These are phyloP conservation scores for Cutaneotrichosporon sp. DNA, from an alignment of 1,284 basidiomycete genomes.

Conservation along the genomic window DNA sequence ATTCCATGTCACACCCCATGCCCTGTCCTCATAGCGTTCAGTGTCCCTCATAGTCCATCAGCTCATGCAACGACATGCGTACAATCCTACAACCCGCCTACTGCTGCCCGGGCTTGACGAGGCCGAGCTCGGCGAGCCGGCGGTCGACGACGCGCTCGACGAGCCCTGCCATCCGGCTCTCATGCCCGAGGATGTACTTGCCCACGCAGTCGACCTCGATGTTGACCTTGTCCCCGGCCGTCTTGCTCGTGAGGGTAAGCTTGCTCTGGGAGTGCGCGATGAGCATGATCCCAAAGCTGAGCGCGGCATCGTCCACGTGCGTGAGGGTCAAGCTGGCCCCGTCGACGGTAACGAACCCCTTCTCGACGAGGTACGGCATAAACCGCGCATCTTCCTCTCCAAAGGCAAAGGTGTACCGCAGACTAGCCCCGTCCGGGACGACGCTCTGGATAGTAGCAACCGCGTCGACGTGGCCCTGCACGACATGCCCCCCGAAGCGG, in stretches of 20 bases:
- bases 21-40: too few relatives aligned
- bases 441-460: constrained; percentile 74
- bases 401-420: constrained; percentile 78
- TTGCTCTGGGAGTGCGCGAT: constrained; percentile 91
- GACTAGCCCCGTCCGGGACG: constrained; percentile 78
- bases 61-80: constrained; percentile 11
- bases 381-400: constrained; percentile 63
- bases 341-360: constrained; percentile 94
- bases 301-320: constrained; percentile 67
- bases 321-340: constrained; percentile 93
- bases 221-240: constrained; percentile 79
- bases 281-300: constrained; percentile 87
- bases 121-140: constrained; percentile 21
- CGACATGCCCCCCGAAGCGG: constrained; percentile 95
- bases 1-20: too few relatives aligned
- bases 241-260: constrained; percentile 78
- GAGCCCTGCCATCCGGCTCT: constrained; percentile 61
- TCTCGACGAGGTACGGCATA: constrained; percentile 87
- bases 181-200: constrained; percentile 67
- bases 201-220: constrained; percentile 67
- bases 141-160: constrained; percentile 71
- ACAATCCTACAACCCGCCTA: constrained; percentile 13
- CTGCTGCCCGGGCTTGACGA: constrained; percentile 11
- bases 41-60: background rate
- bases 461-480: constrained; percentile 95